Base-by-base conservation (phyloP, 1,284 basidiomycete genomes). In the Pyrrhoderma noxium region DNA sequence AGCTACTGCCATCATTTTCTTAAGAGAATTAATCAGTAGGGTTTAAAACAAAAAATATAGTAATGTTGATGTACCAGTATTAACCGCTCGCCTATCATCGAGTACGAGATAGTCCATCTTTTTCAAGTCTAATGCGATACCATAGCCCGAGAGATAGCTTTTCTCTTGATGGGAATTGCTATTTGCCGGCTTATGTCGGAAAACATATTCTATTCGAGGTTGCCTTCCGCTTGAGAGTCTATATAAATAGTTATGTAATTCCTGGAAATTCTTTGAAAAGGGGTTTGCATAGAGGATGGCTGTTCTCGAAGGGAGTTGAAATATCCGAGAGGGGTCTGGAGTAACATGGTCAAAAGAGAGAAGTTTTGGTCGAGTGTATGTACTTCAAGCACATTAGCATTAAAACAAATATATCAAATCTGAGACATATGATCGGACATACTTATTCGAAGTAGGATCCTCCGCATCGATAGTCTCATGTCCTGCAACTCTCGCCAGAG, bases 21-120 rank as follows among this genome's bases (percentile, higher is more conserved):
- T 56, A 53, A 48, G 1, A 50, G 41, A 7, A 36, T 21, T 37
- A 37, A 18, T 45, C 23, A 54, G 34, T 9, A 9, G 21, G 3
- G 7, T 27, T 2, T 14, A 7, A 14, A 27, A 25, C 8, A 5
- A 37, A 31, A 43, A 23, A 18, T 35, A 18, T n/a, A 51, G 27
- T 31, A 5, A 31, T 5, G 11, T 5, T 11, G 11, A 31, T 55
- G n/a, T 52, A 61, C 60, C 58, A 47, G 59, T 55, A 43, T 59
- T 59, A 45, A 65, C 63, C 8, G 65, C 58, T 16, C 73, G 64
- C 45, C 93, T 72, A 64, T 97, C 93, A 63, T 97, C 93, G 2
- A 98, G 73, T 2, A 89, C 93, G 13, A 98, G 79, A 63, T 99
- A 99, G 64, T 99, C 95, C 71, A 84, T 97, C 69, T 95, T 97